Evolutionary conservation across 2,329 filamentous ascomycete species (phyloP), one percentile per base, ranked within the genome.

Genomic region (Colletotrichum navitas): DNA sequence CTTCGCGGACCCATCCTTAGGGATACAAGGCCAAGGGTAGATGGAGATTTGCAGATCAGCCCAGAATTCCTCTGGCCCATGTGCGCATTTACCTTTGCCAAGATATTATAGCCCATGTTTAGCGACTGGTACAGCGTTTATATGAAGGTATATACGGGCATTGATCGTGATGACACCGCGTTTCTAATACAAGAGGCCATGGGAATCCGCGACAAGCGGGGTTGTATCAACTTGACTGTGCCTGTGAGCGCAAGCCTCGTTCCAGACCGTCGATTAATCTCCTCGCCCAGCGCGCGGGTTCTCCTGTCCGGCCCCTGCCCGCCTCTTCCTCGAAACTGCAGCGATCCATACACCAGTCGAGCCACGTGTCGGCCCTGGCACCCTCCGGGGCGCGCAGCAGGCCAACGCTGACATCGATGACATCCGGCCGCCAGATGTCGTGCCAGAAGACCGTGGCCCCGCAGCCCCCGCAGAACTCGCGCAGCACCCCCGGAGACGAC

Each of bases 361-460:
- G 75, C 88, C 89, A 91, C 0, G 77, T 78, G 76, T 89, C 86
- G 3, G 87, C 89, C 72, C 87, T 83, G 0, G 86, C 85, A 0
- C 89, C 89, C 54, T 86, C 84, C 0, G 77, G 69, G 0, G 85
- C 84, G 52, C 82, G 81, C 6, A 92, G 76, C 49, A 92, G 75
- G 0, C 91, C 91, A 11, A 87, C 85, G 72, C 89, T 91, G 11
- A 93, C 85, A 78, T 93, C 90, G 21, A 93, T 83, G 24, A 93
- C 77, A 5, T 85, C 83, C 0, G 87, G 83, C 49, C 90, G 81
- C 71, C 82, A 81, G 5, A 83, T 80, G 64, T 86, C 86, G 75
- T 88, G 85, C 87, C 88, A 92, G 75, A 92, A 92, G 3, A 90
- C 84, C 0, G 86, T 90, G 0, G 91, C 90, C 1, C 91, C 91